phyloP scores from a whole-genome alignment of 208 protist species.

The Trypanosoma congolense region DNA sequence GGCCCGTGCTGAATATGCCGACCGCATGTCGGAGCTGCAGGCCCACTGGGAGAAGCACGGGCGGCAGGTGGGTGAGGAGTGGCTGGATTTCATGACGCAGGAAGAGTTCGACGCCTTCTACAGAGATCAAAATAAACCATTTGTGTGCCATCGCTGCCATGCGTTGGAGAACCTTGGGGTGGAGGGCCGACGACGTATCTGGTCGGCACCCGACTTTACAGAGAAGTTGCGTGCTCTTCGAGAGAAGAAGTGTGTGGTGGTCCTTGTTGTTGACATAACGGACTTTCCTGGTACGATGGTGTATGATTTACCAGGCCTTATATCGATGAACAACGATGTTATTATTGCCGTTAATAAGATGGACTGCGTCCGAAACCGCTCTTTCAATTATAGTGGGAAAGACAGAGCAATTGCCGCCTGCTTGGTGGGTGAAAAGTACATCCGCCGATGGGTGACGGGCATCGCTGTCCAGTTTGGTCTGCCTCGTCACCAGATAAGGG shows the following conservation, averaged over 20 bases:
- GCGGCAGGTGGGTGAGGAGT: conserved; percentile 88
- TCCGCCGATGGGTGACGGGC: conserved; percentile 74
- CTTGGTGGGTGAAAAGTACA: conserved; percentile 68
- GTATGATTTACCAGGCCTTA: conserved; percentile 82
- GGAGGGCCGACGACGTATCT: conserved; percentile 68
- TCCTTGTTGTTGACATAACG: conserved; percentile 88
- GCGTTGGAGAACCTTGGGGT: conserved; percentile 85
- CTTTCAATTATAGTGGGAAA: conserved; percentile 73
- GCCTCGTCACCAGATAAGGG: conserved; percentile 62
- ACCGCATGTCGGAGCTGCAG: conserved; percentile 87
- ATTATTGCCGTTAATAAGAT: conserved; percentile 91
- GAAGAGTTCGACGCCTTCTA: conserved; percentile 91
- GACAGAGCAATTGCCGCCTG: conserved; percentile 65
- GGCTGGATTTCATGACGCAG: conserved; percentile 92
- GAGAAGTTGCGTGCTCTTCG: conserved; percentile 75
- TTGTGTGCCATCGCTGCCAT: conserved; percentile 85
- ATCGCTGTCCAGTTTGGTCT: conserved; percentile 80
- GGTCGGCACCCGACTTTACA: conserved; percentile 89
- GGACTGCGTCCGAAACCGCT: conserved; percentile 85
- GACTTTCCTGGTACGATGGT: conserved; percentile 91
- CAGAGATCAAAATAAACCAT: conserved; percentile 52
- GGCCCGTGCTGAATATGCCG: conserved; percentile 69
- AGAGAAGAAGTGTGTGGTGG: conserved; percentile 78
- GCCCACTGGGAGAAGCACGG: conserved; percentile 86
- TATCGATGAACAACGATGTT: conserved; percentile 91